Base-by-base conservation (phyloP, 441 rosid species). In the Omphalea diandra region DNA sequence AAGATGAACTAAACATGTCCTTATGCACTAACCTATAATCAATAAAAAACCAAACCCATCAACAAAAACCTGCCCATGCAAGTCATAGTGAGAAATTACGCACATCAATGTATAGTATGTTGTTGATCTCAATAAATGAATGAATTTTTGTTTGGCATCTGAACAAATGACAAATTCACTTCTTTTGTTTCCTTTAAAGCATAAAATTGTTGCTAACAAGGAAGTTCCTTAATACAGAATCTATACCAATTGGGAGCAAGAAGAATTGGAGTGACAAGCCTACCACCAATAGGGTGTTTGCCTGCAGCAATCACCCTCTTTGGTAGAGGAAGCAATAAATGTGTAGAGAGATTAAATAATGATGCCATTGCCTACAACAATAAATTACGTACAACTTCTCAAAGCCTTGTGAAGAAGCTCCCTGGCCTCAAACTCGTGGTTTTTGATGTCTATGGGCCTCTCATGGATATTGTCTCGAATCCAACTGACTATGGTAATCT, bases 281-380 rank as follows among this genome's bases (percentile, higher is more conserved):
- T 95, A 65, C 97, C 99, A 26, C 99, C 98, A 61, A 76, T 81
- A 15, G 97, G 99, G 62, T 93, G 97, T 83, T 77, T 95, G 75
- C 99, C 97, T 0, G 99, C 96, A 71, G 95, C 95, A 38, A 84
- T 93, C 79, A 89, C 94, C 35, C 87, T 92, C 70, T 89, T 87
- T 44, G 98, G 97, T 5, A 72, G 15, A 43, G 98, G 98, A 81
- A 89, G 86, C 81, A 85, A 76, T 74, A 81, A 72, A 67, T 93
- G 99, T 49, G 94, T 93, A 41, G 80, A 77, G 68, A 86, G 88
- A 76, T 79, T 93, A 69, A 95, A 95, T 73, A 78, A 75, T 26
- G 97, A 90, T 56, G 95, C 99, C 38, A 62, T 85, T 71, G 79
- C 80, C 49, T 90, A 86, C 88, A 93, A 95, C 83, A 70, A 72